phyloP scores from a whole-genome alignment of 2,329 filamentous ascomycete genomes.

The Fusarium verticillioides region DNA sequence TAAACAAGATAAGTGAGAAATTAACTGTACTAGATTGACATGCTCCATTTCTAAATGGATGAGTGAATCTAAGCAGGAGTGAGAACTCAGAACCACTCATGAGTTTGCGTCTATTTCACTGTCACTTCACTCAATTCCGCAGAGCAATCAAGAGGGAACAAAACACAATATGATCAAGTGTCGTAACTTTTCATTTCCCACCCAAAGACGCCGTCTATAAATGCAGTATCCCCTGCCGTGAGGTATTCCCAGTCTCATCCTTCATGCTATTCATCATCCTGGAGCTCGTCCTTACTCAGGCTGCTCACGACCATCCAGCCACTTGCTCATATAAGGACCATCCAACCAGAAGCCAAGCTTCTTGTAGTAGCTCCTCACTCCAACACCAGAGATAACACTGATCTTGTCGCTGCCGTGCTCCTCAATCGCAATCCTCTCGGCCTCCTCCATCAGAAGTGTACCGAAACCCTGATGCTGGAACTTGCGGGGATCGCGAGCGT shows the following conservation, averaged over 20 bases:
- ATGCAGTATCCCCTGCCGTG: constrained; percentile 25
- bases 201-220: constrained; percentile 37
- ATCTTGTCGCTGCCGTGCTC: constrained; percentile 96
- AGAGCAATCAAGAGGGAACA: neutral
- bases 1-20: neutral
- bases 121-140: rapidly evolving
- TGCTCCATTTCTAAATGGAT: no score
- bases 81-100: rapidly evolving
- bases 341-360: constrained; percentile 95
- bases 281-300: constrained; percentile 9
- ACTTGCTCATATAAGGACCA: constrained; percentile 84
- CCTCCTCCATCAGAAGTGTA: constrained; percentile 96
- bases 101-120: rapidly evolving
- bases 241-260: constrained; percentile 28
- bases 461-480: constrained; percentile 99
- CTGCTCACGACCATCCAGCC: constrained; percentile 61
- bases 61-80: neutral
- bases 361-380: constrained; percentile 93
- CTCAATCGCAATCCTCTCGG: constrained; percentile 91
- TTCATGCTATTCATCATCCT: constrained; percentile 22
- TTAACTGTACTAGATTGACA: rapidly evolving
- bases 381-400: constrained; percentile 97
- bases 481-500: constrained; percentile 93
- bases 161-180: neutral
- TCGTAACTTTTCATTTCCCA: constrained; percentile 25